Evolutionary conservation across 257 asterid species (phyloP), one percentile per base, ranked within the genome.

Genomic region (Solanum pinnatisectum): DNA sequence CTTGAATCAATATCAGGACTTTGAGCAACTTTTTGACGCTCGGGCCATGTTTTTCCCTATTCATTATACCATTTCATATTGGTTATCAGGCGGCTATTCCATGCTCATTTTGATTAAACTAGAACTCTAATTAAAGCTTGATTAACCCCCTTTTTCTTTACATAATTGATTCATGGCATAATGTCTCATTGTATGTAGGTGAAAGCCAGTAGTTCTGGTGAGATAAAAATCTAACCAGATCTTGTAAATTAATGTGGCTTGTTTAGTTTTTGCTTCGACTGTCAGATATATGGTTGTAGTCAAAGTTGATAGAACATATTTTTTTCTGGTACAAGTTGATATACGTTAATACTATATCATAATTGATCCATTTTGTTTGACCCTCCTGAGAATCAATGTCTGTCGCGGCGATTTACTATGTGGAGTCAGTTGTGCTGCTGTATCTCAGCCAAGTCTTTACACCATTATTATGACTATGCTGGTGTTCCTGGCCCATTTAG

Each of bases 1-100:
- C 99, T 97, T 23, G 99, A 97, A 90, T 95, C 98, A n/a, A 96
- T 97, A 88, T 95, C 98, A 63, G 99, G 99, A 82, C 98, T 96
- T 70, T 97, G 98, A 96, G 95, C 91, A 83, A 86, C 73, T 81
- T 89, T 93, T 90, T 89, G 42, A 63, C 33, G 36, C 71, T 84
- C n/a, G 37, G 39, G 32, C 27, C 44, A 10, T 25, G 30, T 73
- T n/a, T 85, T 13, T 13, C 39, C 71, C 89, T 33, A 59, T 46
- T 89, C 89, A 85, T 37, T 84, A 84, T 88, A 5, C 68, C 68
- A 73, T 25, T 74, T 87, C 30, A 44, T 73, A 71, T 81, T 74
- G 9, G 84, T 71, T 56, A 44, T 40, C 49, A 33, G 83, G 71
- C 36, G 49, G 88, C 36, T 46, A 46, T 81, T 46, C 68, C 30